Base-by-base conservation (phyloP, 768 basidiomycete genomes). In the Tricholomella constricta region DNA sequence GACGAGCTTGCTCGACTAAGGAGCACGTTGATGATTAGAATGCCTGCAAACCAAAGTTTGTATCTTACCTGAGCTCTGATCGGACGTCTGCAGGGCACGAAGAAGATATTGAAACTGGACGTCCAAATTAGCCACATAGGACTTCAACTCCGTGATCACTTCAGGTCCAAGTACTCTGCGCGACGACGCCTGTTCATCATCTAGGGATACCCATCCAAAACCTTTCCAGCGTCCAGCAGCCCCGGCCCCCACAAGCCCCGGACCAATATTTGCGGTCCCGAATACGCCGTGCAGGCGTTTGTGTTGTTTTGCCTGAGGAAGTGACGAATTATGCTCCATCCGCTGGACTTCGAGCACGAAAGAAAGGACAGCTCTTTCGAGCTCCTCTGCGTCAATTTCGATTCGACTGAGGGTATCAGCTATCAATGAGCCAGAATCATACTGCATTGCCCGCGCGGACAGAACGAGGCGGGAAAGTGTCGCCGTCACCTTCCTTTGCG, bases 381-480 rank as follows among this genome's bases (percentile, higher is more conserved):
- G 77, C 59, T 91, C 89, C 45, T 84, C 80, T 1, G 88, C 88
- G 62, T 91, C 89, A 5, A 82, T 78, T 62, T 88, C 85, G 55
- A 91, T 88, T 34, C 89, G 83, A 57, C 76, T 80, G 1, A 84
- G 75, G 12, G 86, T 88, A 55, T 89, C 85, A 10, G 77, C 68
- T 4, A 83, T 68, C 20, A 82, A 75, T 1, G 81, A 78, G 14
- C 84, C 85, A 0, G 88, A 86, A 62, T 91, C 87, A 55, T 89
- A 91, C 61, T 89, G 84, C 71, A 91, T 86, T 0, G 94, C 93
- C 44, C 96, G 87, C n/a, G 91, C 86, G 7, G 89, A 91, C 2
- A 97, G 81, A 26, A 96, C 90, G 25, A 98, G 77, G 65, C 94
- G 88, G 17, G 91, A 94, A 8, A 96, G 75, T 0, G 92, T 93